Base-by-base conservation (phyloP, 495 filamentous ascomycete genomes). In the Annulohypoxylon bovei region DNA sequence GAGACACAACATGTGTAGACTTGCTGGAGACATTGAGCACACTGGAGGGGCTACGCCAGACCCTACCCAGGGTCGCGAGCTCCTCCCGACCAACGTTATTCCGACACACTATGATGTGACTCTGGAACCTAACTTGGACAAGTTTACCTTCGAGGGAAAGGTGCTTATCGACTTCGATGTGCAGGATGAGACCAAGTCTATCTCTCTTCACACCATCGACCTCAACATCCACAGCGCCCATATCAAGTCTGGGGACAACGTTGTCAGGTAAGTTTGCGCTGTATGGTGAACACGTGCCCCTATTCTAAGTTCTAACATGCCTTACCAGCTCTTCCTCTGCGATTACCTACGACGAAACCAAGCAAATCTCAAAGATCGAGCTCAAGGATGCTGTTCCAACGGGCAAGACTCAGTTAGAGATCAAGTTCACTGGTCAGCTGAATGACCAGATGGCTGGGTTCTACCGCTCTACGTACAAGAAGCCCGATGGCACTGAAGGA, bases 171-270 rank as follows among this genome's bases (percentile, higher is more conserved):
- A 91, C 70, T 88, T 99, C 73, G 91, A 97, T 75, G 90, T 98
- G 35, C 84, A 85, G 62, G 93, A 97, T 76, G 91, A 95, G 71
- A 91, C 92, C 67, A 93, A 84, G 70, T 93, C 92, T 23, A 90
- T 99, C 75, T 89, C 93, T 35, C 87, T 99, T 68, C 97, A 99
- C 79, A 90, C 92, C 56, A 82, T 93, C 69, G 91, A 98, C 72
- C 84, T 99, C 71, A 88, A 95, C 23, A 92, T 98, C 70, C 89
- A 95, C 76, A 88, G 84, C 63, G 91, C 91, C 68, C 88, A 85
- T 47, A 80, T 99, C 72, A 82, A 78, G 16, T 85, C 85, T 33
- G 88, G 79, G 28, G 85, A 83, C 6, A 70, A 72, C 35, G 80
- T 81, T 11, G 75, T 83, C 49, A 62, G 72, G 81, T 73, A 39